Conservation (phyloP, 2,329 filamentous ascomycete genomes). For the Raffaelea arxii region DNA sequence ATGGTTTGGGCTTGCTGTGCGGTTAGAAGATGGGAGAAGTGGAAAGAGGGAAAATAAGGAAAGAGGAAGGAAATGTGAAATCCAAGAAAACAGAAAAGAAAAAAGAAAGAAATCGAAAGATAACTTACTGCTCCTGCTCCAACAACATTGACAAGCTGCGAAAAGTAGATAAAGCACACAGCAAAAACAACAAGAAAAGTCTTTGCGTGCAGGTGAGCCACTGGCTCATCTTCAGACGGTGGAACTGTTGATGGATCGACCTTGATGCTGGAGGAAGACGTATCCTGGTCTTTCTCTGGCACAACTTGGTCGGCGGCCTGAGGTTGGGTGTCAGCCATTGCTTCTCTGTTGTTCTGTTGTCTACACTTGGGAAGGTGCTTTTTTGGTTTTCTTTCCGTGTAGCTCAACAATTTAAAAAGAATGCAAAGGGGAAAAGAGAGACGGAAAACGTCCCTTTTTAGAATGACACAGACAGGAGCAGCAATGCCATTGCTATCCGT, state of each 20-base stretch:
- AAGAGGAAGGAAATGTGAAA: not conserved
- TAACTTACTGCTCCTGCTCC: conserved; percentile 23
- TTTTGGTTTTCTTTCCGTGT: too few species aligned
- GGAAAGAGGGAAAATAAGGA: not conserved
- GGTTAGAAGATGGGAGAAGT: too few species aligned
- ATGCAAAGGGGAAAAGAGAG: too few species aligned
- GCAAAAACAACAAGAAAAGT: conserved; percentile 25
- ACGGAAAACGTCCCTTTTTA: too few species aligned
- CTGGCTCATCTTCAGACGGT: conserved; percentile 8
- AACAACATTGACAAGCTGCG: conserved; percentile 23
- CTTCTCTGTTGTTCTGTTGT: too few species aligned
- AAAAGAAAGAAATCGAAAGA: not conserved
- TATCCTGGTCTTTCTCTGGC: not conserved
- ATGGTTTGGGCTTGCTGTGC: conserved; percentile 5
- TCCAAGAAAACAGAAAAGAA: not conserved
- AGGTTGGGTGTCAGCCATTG: not conserved
- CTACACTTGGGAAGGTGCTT: too few species aligned
- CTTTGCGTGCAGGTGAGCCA: conserved; percentile 21
- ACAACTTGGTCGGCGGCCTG: not conserved
- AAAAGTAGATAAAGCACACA: conserved; percentile 25
- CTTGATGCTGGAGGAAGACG: not conserved
- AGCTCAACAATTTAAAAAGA: too few species aligned
- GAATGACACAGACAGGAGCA: too few species aligned
- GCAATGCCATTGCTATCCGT: too few species aligned
- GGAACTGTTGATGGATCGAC: too few species aligned